phyloP scores from a whole-genome alignment of 768 basidiomycete genomes.

The Mycena latifolia region DNA sequence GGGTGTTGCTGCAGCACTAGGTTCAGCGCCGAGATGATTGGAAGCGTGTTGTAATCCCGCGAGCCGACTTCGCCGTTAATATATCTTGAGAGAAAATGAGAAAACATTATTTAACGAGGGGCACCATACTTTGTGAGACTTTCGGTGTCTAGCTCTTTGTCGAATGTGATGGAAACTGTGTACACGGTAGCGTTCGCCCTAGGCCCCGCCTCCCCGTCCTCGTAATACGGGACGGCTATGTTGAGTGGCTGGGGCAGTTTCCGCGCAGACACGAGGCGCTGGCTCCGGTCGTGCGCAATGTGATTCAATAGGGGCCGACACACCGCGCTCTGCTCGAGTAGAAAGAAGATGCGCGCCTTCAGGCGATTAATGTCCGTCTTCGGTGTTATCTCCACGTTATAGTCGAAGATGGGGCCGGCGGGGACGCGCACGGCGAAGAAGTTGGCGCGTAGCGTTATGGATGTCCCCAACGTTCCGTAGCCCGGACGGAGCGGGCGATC shows the following conservation, averaged over 20 bases:
- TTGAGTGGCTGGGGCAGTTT: conserved; percentile 59
- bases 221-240: conserved; percentile 55
- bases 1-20: conserved; percentile 57
- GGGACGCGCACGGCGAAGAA: conserved; percentile 69
- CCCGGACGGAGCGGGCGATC: conserved; percentile 67
- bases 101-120: background rate
- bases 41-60: conserved; percentile 50
- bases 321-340: conserved; percentile 59
- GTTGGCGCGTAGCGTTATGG: conserved; percentile 69
- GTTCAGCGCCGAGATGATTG: conserved; percentile 60
- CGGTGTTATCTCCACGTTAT: conserved; percentile 64
- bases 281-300: conserved; percentile 66
- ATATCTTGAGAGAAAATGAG: conserved; percentile 49
- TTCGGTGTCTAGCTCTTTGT: conserved; percentile 52
- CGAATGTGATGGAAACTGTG: conserved; percentile 55
- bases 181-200: conserved; percentile 54
- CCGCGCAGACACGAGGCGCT: conserved; percentile 59
- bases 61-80: conserved; percentile 51
- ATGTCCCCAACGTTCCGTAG: conserved; percentile 63
- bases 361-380: conserved; percentile 57
- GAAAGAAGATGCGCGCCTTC: conserved; percentile 64
- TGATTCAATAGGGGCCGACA: conserved; percentile 52
- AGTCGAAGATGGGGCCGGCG: conserved; percentile 65
- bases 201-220: conserved; percentile 53
- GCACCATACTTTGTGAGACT: conserved; percentile 49